Evolutionary conservation across 2,329 filamentous ascomycete species (phyloP).

Genomic region (Aurifilum marmelostoma): DNA sequence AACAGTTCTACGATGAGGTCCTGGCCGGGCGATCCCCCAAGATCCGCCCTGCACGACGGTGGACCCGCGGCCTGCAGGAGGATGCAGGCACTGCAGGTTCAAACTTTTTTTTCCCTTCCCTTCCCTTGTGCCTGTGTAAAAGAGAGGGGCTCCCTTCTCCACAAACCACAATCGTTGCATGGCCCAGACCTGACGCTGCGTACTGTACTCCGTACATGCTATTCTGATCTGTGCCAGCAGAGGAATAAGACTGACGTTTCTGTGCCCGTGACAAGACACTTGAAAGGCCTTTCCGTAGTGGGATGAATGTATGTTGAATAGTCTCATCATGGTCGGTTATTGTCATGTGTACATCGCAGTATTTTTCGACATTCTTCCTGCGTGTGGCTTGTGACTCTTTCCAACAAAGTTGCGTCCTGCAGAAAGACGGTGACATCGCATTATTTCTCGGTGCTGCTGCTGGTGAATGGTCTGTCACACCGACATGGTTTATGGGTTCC

Average conservation of each 20-base stretch:
- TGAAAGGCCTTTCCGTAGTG: too few relatives aligned
- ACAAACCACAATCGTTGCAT: background rate
- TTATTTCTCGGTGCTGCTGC: background rate
- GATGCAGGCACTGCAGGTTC: background rate
- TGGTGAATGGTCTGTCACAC: background rate
- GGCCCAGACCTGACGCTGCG: background rate
- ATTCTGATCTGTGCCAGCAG: too few relatives aligned
- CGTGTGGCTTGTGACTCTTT: background rate
- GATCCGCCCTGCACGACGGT: background rate
- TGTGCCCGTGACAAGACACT: too few relatives aligned
- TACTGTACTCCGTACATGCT: too few relatives aligned
- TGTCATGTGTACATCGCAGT: too few relatives aligned
- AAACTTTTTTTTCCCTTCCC: background rate
- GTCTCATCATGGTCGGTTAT: too few relatives aligned
- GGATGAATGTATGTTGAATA: background rate
- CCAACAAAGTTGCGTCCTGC: background rate
- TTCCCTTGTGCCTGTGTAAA: background rate
- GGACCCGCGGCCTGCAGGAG: slow-evolving; percentile 4
- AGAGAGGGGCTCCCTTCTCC: background rate
- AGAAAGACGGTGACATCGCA: background rate
- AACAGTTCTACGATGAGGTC: background rate
- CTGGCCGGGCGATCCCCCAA: background rate
- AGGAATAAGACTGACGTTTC: too few relatives aligned
- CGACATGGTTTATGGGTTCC: background rate
- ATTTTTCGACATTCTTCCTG: background rate